Conservation (phyloP, 2,329 filamentous ascomycete species). For the Ascochyta rabiei region DNA sequence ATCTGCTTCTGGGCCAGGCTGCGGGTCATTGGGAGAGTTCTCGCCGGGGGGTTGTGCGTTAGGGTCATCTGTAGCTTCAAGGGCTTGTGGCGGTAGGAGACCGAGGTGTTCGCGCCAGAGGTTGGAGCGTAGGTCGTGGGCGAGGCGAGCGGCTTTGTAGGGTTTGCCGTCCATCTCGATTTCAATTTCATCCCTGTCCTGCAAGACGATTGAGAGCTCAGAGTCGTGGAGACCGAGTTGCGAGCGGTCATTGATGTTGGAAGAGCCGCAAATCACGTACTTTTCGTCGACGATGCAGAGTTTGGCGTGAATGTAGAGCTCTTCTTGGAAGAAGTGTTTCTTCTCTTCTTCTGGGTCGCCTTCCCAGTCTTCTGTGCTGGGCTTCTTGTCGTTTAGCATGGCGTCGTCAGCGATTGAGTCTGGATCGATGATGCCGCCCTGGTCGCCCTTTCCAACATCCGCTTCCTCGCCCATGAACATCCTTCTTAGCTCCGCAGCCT, state of each 20-base stretch:
- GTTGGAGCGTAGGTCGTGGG: conserved; percentile 77
- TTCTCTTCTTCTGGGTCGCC: conserved; percentile 76
- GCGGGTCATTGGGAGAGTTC: conserved; percentile 73
- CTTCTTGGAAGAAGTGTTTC: conserved; percentile 90
- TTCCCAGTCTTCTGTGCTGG: conserved; percentile 76
- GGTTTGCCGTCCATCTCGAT: conserved; percentile 79
- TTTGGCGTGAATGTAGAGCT: conserved; percentile 94
- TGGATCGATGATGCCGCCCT: conserved; percentile 57
- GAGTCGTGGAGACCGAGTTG: conserved; percentile 90
- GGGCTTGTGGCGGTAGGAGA: conserved; percentile 73
- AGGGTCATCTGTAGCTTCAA: conserved; percentile 68
- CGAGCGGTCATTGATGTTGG: conserved; percentile 90
- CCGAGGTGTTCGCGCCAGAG: conserved; percentile 93
- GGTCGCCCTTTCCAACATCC: conserved; percentile 47
- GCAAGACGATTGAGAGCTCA: conserved; percentile 87
- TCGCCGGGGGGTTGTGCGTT: conserved; percentile 77
- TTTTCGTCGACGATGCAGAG: conserved; percentile 87
- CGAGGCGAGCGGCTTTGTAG: conserved; percentile 80
- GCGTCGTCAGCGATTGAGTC: conserved; percentile 77
- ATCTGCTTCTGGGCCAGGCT: conserved; percentile 70
- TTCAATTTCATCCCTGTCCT: conserved; percentile 74
- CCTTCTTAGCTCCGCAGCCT: conserved; percentile 54
- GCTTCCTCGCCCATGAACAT: conserved; percentile 53
- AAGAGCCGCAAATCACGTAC: conserved; percentile 82
- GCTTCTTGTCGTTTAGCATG: conserved; percentile 72